Base-by-base conservation (phyloP, 495 filamentous ascomycete species). In the Diplogelasinospora grovesii region DNA sequence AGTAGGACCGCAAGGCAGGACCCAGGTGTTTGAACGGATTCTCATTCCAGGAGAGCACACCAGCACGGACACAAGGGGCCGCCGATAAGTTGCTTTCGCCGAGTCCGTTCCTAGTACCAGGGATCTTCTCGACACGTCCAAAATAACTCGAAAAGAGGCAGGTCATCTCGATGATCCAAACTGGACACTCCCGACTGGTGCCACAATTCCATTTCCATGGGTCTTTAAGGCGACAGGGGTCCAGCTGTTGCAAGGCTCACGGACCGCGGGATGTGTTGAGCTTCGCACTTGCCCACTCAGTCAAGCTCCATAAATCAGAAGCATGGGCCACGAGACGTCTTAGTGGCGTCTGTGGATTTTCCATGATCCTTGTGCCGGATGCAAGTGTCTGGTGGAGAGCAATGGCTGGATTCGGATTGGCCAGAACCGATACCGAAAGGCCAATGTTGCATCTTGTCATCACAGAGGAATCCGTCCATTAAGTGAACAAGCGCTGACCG, bases 201-300 rank as follows among this genome's bases (percentile, higher is more conserved):
- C 48, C 43, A 21, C 38, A 42, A 43, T 47, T 50, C 49, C 49
- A 35, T 40, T 36, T 44, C 49, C 49, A 52, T 52, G 49, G 49
- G 49, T 52, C 49, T 41, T 46, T 47, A 47, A 38, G 36, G 43
- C 44, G 37, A 19, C 34, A 47, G 45, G 49, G 45, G 27, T 34
- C 22, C 15, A 10, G 27, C 19, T 33, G 24, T 25, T 35, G 19
- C 15, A 23, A 32, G 25, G 35, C 43, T 40, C 49, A 52, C 49
- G 40, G 45, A 36, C 45, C 40, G 44, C 49, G 31, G 40, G 44
- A 48, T 39, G 49, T 39, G 39, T 48, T 41, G 44, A 29, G 45
- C 48, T 15, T 48, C 37, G 22, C 37, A 34, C 34, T 42, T 30
- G 22, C 38, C 31, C 34, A 26, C 15, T 10, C 27, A 26, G 19